Base-by-base conservation (phyloP, 176 grass and related monocot genomes). In the Puccinellia tenuiflora region DNA sequence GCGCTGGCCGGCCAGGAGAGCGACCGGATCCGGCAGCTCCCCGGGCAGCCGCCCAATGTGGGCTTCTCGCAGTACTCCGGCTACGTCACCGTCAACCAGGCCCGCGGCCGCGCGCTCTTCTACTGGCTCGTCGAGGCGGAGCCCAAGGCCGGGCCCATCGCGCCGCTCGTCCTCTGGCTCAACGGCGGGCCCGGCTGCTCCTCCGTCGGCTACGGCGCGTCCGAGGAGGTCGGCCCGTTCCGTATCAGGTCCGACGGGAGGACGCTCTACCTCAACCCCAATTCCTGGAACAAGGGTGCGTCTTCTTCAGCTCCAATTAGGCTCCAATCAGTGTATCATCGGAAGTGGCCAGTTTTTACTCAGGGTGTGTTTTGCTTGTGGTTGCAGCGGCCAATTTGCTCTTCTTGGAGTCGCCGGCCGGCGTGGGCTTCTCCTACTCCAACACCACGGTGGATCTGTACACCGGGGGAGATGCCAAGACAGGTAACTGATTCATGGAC, bases 251-350 rank as follows among this genome's bases (percentile, higher is more conserved):
- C 91, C 4, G 96, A 96, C 74, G 96, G 93, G 17, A 84, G 67
- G 85, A 85, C 76, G 24, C 92, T 99, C 26, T 90, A 90, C 55
- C 82, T 79, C 43, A 99, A 99, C 81, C 88, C 81, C 62, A 76
- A 99, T 86, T 93, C 96, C 18, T 99, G 96, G 96, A 99, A 99
- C 89, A n/a, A n/a, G n/a, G n/a, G n/a, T n/a, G n/a, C n/a, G n/a
- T n/a, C n/a, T n/a, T n/a, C n/a, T n/a, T n/a, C n/a, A n/a, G n/a
- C n/a, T n/a, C n/a, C n/a, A n/a, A n/a, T n/a, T n/a, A n/a, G n/a
- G n/a, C n/a, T n/a, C n/a, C n/a, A n/a, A n/a, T n/a, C n/a, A n/a
- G n/a, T n/a, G n/a, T n/a, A n/a, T n/a, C n/a, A n/a, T n/a, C n/a
- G n/a, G n/a, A n/a, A n/a, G n/a, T n/a, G n/a, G n/a, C n/a, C n/a